A percentile compares a stretch with the other conserved stretches of the same genome.
Evolutionary conservation across 768 basidiomycete species (phyloP).

Genomic region (Kwoniella mangroviensis): DNA sequence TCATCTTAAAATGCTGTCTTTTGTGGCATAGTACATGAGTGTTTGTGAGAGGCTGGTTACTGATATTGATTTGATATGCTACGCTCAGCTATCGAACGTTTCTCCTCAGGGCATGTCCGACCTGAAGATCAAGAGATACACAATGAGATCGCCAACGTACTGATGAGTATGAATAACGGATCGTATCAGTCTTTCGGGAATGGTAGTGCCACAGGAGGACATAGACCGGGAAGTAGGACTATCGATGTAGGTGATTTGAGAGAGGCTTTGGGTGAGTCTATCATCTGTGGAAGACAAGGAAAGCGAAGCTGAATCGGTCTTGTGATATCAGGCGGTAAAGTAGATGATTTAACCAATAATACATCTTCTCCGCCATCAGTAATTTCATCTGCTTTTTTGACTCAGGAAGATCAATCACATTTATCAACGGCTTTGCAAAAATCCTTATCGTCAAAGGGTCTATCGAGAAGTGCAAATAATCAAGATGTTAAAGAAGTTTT

Average conservation of each 20-base stretch:
- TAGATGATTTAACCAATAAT: constrained; percentile 17
- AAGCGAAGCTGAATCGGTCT: neutral
- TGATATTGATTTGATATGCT: too few species aligned
- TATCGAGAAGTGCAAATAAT: neutral
- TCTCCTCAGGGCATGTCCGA: constrained; percentile 30
- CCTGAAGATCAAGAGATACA: constrained; percentile 31
- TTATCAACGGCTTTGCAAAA: neutral
- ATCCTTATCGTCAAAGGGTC: constrained; percentile 10
- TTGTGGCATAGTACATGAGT: too few species aligned
- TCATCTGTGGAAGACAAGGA: neutral
- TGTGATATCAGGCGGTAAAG: constrained; percentile 17
- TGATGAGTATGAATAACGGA: constrained; percentile 90
- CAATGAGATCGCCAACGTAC: constrained; percentile 46
- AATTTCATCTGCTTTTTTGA: constrained; percentile 25
- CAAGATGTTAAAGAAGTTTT: constrained; percentile 50
- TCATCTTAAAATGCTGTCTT: too few species aligned
- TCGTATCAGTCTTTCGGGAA: constrained; percentile 78
- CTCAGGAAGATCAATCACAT: constrained; percentile 16
- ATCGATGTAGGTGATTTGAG: constrained; percentile 86
- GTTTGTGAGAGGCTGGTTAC: too few species aligned
- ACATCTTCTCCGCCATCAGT: constrained; percentile 34
- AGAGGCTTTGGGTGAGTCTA: constrained; percentile 67
- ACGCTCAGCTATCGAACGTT: constrained; percentile 45
- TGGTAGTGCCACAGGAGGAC: neutral
- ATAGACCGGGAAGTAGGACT: constrained; percentile 69